Conservation (phyloP, 2,329 filamentous ascomycete species). For the Phaeomoniella chlamydospora region DNA sequence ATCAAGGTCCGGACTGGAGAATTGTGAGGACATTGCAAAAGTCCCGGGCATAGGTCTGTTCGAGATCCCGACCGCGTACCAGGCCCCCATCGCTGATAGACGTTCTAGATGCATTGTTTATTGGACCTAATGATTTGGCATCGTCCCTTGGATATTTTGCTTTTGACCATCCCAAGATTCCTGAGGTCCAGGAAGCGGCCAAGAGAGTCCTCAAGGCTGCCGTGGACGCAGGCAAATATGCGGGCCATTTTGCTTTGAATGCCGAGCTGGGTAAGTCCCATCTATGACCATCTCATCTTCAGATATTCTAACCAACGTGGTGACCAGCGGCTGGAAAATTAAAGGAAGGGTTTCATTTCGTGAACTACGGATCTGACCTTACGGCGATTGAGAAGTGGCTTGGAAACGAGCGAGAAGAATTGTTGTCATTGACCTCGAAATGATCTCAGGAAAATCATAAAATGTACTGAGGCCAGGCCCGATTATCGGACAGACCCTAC, state of each 20-base stretch:
- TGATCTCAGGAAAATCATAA: no score
- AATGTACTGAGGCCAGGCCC: no score
- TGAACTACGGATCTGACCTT: background rate
- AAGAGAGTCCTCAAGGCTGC: background rate
- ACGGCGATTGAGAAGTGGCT: background rate
- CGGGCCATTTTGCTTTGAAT: background rate
- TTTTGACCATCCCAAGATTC: background rate
- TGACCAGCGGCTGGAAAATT: background rate
- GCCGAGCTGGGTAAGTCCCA: background rate
- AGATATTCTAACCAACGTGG: background rate
- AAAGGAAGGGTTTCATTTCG: background rate
- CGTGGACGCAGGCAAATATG: background rate
- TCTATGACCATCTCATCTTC: no score
- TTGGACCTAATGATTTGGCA: background rate
- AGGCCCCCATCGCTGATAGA: no score
- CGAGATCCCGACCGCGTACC: no score
- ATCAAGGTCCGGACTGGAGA: slow-evolving; percentile 23
- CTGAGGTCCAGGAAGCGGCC: background rate
- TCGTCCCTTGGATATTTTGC: background rate
- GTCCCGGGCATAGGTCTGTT: slow-evolving; percentile 25
- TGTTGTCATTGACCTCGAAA: background rate
- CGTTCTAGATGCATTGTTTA: background rate
- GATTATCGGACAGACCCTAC: no score
- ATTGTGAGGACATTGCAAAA: slow-evolving; percentile 27
- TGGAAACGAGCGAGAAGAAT: background rate